Percentiles rank a stretch among this genome's conserved stretches.
Conservation (phyloP, 768 basidiomycete species). For the Pilatotrama ljubarskyi region DNA sequence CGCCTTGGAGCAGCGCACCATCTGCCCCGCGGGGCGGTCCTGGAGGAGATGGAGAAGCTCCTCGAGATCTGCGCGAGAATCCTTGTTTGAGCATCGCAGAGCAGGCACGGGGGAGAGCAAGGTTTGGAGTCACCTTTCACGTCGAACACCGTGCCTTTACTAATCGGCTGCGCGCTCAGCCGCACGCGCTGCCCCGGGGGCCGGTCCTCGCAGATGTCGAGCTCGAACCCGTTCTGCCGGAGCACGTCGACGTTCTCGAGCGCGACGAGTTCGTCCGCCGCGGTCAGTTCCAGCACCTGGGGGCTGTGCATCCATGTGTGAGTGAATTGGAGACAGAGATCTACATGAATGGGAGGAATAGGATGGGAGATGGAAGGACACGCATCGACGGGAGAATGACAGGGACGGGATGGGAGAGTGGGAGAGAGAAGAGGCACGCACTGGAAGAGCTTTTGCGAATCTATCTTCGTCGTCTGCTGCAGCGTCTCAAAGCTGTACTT, state of each 20-base stretch:
- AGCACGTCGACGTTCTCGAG: slow-evolving; percentile 86
- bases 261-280: slow-evolving; percentile 86
- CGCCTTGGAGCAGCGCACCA: slow-evolving; percentile 92
- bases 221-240: slow-evolving; percentile 86
- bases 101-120: slow-evolving; percentile 2
- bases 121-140: slow-evolving; percentile 62
- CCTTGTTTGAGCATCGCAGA: slow-evolving; percentile 3
- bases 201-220: slow-evolving; percentile 51
- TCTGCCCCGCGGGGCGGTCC: slow-evolving; percentile 72
- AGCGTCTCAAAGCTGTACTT: slow-evolving; percentile 98
- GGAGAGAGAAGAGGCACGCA: slow-evolving; percentile 37
- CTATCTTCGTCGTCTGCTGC: slow-evolving; percentile 86
- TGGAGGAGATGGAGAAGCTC: slow-evolving; percentile 87
- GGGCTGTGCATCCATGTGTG: slow-evolving; percentile 52
- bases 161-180: slow-evolving; percentile 83
- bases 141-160: slow-evolving; percentile 88
- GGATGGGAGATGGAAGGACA: too few relatives aligned
- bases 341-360: not conserved
- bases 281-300: slow-evolving; percentile 75
- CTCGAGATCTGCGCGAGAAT: slow-evolving; percentile 69
- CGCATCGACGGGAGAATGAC: too few relatives aligned
- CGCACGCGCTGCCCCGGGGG: slow-evolving; percentile 51
- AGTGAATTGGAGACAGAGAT: not conserved
- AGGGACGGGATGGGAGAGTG: too few relatives aligned
- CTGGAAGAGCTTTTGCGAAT: slow-evolving; percentile 84